Evolutionary conservation across 2,329 filamentous ascomycete species (phyloP), one percentile per base, ranked within the genome.

Genomic region (Pseudogymnoascus sp.): DNA sequence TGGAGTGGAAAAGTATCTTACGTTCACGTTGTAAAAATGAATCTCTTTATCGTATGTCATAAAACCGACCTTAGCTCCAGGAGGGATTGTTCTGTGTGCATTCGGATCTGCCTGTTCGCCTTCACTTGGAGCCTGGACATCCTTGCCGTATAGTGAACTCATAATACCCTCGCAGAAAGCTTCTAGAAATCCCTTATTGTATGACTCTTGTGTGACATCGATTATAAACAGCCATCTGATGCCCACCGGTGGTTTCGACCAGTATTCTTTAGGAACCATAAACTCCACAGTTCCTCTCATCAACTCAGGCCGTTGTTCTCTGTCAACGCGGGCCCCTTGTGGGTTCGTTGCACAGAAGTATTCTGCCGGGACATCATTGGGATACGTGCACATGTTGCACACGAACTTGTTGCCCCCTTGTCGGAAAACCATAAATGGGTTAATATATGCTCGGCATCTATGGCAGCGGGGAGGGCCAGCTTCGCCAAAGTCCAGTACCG

Each of bases 351-450:
- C 93, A 62, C 91, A 89, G 75, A 96, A 99, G 76, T 99, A 99
- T 73, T 97, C 93, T 1, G 90, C 78, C 0, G 91, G 81, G 0
- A 96, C 96, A 72, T 99, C 95, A 74, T 97, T 99, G 60, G 95
- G 92, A 74, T 97, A 96, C 21, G 90, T 95, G 78, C 95, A 99
- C 77, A 99, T 90, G 73, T 99, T 99, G 79, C 95, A 99, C 61
- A 96, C 91, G 74, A 96, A 96, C 74, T 96, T 96, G 78, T 93
- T 96, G 63, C 95, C 95, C 38, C 93, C 93, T 14, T 89, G 88
- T 64, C 89, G 85, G 82, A 99, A 99, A 73, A 93, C 90, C 95
- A 99, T 97, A 74, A 99, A 99, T 1, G 95, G 95, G 73, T 99
- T 99, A 78, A 99, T 96, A 77, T 99, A 99, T 12, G 93, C 89